These are phyloP conservation scores for Eimeria maxima DNA, from an alignment of 169 alveolate genomes.

Conservation along the genomic window DNA sequence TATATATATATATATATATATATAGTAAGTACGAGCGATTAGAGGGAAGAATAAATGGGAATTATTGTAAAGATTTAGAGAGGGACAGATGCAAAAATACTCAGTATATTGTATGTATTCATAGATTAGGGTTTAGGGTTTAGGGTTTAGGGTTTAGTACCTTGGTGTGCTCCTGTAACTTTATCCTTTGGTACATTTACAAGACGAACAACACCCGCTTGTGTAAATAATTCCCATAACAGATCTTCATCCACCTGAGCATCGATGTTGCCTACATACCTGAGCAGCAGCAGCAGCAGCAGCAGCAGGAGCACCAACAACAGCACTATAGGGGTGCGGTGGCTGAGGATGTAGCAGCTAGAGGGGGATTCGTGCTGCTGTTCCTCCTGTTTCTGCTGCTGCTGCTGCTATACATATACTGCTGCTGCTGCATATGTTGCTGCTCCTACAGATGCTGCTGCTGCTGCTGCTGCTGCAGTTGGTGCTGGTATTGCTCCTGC, in stretches of 20 bases:
- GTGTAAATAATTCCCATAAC: constrained; percentile 98
- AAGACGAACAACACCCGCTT: constrained; percentile 98
- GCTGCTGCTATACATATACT: not conserved
- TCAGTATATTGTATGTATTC: no score
- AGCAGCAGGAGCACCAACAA: constrained; percentile 60
- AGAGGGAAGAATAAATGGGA: no score
- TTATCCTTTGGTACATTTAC: constrained; percentile 99
- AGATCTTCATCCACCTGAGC: constrained; percentile 98
- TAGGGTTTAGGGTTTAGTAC: constrained; percentile 29
- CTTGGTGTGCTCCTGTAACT: constrained; percentile 86
- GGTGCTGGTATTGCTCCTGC: no score
- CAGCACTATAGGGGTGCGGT: not conserved
- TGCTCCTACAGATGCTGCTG: not conserved
- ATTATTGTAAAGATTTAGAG: not conserved
- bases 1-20: no score
- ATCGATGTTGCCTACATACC: constrained; percentile 95
- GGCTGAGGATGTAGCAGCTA: not conserved
- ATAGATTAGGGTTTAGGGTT: not conserved
- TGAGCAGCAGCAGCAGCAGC: no score
- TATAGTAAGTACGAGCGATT: no score
- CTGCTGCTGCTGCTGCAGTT: no score
- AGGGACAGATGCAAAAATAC: not conserved
- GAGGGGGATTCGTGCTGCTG: not conserved
- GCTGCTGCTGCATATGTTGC: not conserved
- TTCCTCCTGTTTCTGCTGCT: not conserved